Evolutionary conservation across 2,329 filamentous ascomycete species (phyloP), one percentile per base, ranked within the genome.

Genomic region (Dactylonectria estremocensis): DNA sequence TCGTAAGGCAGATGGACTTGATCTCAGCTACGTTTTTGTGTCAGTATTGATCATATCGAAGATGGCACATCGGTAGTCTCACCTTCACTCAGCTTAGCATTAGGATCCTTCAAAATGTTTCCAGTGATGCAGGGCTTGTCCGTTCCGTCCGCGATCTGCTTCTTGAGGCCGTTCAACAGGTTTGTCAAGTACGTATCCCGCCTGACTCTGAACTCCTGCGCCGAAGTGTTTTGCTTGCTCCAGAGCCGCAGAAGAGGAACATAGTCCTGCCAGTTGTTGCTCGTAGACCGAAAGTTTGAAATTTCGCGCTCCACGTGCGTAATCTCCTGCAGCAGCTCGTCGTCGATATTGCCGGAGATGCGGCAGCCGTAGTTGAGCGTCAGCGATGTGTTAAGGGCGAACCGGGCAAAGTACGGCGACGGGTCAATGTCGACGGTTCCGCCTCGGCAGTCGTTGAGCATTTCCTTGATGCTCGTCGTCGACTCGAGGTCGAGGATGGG

Each of bases 211-310:
- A 91, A 93, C 67, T 90, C 88, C 8, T 87, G 81, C 0, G 93
- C 92, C 55, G 89, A 86, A 3, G 84, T 84, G 74, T 89, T 94
- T 69, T 86, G 86, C 35, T 85, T 88, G 2, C 90, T 87, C 71
- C 89, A 86, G 2, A 94, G 78, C 31, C 93, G 86, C 67, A 96
- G 78, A 5, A 95, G 75, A 0, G 93, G 93, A n/a, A 96, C 89
- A 72, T 95, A 95, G 75, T 96, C 93, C 75, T 94, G 92, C 89
- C 92, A 93, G 78, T 95, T 95, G 77, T 95, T 94, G 74, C 91
- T 93, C 0, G 93, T 95, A 28, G 89, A 92, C 54, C 93, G 84
- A 76, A 95, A 92, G 73, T 93, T 93, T 60, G 90, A 92, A 24
- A 96, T 90, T 5, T 90, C 90, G 33, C 92, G 87, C 78, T 95